Evolutionary conservation across 257 asterid species (phyloP).

Genomic region (Ocimum tenuiflorum): DNA sequence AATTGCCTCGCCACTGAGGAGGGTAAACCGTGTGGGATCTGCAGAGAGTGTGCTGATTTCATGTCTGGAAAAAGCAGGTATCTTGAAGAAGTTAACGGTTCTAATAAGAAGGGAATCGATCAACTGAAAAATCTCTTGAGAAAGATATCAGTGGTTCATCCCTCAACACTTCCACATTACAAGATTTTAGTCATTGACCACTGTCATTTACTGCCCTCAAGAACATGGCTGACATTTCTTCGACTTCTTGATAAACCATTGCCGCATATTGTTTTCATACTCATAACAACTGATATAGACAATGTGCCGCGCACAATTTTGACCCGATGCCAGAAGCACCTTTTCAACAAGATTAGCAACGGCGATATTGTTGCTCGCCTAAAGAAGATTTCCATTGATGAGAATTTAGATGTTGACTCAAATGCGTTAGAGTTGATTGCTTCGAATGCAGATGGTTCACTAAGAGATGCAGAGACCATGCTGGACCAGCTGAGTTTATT

Average conservation of each 20-base stretch:
- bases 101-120: slow-evolving; percentile 58
- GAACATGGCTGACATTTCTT: slow-evolving; percentile 77
- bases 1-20: slow-evolving; percentile 84
- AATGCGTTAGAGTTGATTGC: slow-evolving; percentile 89
- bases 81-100: slow-evolving; percentile 67
- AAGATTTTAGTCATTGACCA: slow-evolving; percentile 72
- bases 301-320: slow-evolving; percentile 69
- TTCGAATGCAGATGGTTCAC: slow-evolving; percentile 86
- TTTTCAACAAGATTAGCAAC: slow-evolving; percentile 69
- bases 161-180: slow-evolving; percentile 36
- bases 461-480: slow-evolving; percentile 93
- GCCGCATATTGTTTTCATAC: slow-evolving; percentile 62
- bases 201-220: slow-evolving; percentile 83
- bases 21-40: slow-evolving; percentile 83
- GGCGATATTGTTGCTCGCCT: slow-evolving; percentile 63
- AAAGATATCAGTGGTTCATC: slow-evolving; percentile 33
- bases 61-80: slow-evolving; percentile 59
- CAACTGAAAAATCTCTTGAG: slow-evolving; percentile 51
- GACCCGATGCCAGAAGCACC: slow-evolving; percentile 84
- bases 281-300: slow-evolving; percentile 69
- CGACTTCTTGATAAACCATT: slow-evolving; percentile 73
- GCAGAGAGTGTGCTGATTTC: slow-evolving; percentile 71
- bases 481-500: slow-evolving; percentile 89
- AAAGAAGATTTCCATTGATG: slow-evolving; percentile 58
- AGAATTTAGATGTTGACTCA: slow-evolving; percentile 61